Evolutionary conservation across 257 asterid species (phyloP).

Genomic region (Solanum bukasovii): DNA sequence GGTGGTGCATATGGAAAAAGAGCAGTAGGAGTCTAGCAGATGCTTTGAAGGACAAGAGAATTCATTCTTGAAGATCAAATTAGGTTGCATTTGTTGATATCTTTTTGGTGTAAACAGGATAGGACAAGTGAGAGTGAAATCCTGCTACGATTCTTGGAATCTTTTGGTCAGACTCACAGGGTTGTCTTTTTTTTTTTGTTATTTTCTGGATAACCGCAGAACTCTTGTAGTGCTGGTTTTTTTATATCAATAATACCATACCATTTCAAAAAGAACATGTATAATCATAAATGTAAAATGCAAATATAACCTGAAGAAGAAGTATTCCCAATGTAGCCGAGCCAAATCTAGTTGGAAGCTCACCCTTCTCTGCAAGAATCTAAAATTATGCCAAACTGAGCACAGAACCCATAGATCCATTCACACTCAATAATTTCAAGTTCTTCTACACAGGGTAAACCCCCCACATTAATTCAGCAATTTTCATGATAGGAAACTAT

Average conservation of each 20-base stretch:
- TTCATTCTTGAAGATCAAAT: background rate
- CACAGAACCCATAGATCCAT: conserved; percentile 1
- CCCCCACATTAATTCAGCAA: background rate
- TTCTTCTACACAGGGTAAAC: background rate
- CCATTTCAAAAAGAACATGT: background rate
- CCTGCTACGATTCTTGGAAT: background rate
- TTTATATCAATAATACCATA: background rate
- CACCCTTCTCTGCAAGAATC: conserved; percentile 99
- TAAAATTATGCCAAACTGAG: conserved; percentile 35
- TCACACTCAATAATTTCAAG: background rate
- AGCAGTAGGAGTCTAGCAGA: background rate
- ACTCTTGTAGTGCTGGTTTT: background rate
- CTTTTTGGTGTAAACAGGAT: background rate
- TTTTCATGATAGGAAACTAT: background rate
- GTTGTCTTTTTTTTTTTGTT: background rate
- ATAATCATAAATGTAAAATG: background rate
- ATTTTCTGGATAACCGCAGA: background rate
- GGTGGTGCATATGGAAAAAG: background rate
- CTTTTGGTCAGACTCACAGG: background rate
- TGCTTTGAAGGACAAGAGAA: background rate
- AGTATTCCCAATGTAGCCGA: conserved; percentile 97
- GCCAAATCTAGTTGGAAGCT: conserved; percentile 96
- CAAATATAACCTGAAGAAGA: conserved; percentile 65
- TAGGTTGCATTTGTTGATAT: background rate
- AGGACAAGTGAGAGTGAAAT: background rate